Evolutionary conservation across 768 basidiomycete species (phyloP).

Genomic region (Amanita thiersii): DNA sequence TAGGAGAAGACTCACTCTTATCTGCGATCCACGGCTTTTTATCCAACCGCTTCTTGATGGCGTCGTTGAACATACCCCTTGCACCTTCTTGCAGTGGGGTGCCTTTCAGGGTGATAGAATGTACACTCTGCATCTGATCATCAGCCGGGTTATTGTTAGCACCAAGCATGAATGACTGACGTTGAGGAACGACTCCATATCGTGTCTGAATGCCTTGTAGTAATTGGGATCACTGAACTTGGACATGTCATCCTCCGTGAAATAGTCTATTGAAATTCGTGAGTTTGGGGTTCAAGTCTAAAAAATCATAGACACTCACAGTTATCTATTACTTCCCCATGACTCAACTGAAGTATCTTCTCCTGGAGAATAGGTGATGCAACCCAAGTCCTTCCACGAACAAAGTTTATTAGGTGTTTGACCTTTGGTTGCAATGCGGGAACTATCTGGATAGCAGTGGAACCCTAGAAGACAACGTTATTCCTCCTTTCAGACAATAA

Average conservation of each 20-base stretch:
- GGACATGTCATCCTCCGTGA: constrained; percentile 43
- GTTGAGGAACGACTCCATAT: constrained; percentile 42
- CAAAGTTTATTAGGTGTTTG: too few species aligned
- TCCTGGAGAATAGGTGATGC: too few species aligned
- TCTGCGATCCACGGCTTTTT: constrained; percentile 58
- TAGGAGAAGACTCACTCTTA: constrained; percentile 25
- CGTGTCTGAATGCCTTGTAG: constrained; percentile 40
- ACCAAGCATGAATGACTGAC: constrained; percentile 20
- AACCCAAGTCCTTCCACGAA: too few species aligned
- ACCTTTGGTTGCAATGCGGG: too few species aligned
- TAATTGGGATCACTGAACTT: constrained; percentile 38
- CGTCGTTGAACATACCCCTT: constrained; percentile 26
- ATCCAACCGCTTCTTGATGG: constrained; percentile 42
- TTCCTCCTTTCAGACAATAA: too few species aligned
- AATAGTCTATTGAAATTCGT: constrained; percentile 29
- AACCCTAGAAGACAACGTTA: too few species aligned
- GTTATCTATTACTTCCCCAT: constrained; percentile 30
- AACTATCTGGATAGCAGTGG: too few species aligned
- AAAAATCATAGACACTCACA: constrained; percentile 23
- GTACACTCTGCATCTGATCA: constrained; percentile 26
- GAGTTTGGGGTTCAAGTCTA: not conserved
- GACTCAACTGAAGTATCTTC: constrained; percentile 28
- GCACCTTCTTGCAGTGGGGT: constrained; percentile 27
- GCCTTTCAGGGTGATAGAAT: constrained; percentile 33
- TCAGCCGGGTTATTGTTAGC: not conserved